Conservation (phyloP, 345 rosid species). For the Linum tenue region DNA sequence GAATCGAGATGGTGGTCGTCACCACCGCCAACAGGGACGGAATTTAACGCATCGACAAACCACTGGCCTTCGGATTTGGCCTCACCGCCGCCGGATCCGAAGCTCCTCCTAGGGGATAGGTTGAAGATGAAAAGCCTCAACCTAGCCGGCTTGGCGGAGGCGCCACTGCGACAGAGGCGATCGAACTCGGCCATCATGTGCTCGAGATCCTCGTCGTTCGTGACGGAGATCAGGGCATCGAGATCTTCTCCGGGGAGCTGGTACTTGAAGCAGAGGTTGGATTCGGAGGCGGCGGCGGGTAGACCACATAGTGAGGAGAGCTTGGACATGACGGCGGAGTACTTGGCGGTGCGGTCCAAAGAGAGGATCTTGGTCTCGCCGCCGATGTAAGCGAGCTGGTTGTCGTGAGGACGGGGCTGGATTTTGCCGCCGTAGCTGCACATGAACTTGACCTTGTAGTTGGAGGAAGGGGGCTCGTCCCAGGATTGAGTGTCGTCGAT, state of each 20-base stretch:
- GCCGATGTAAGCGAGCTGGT: conserved; percentile 44
- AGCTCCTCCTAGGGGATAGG: conserved; percentile 12
- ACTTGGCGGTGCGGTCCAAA: conserved; percentile 39
- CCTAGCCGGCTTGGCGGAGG: conserved; percentile 38
- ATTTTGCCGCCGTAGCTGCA: conserved; percentile 67
- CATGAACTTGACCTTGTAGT: conserved; percentile 43
- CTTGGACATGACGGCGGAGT: conserved; percentile 28
- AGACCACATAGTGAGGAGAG: conserved; percentile 22
- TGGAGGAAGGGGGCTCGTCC: conserved; percentile 30
- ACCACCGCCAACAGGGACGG: conserved; percentile 20
- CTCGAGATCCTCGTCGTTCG: conserved; percentile 58
- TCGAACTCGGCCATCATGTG: conserved; percentile 63
- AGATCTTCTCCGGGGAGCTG: conserved; percentile 70
- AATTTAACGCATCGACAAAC: conserved; percentile 51
- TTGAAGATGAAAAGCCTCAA: conserved; percentile 46
- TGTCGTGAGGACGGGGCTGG: conserved; percentile 51
- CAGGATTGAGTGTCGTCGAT: conserved; percentile 48
- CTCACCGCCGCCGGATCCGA: conserved; percentile 14
- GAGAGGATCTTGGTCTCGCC: conserved; percentile 60
- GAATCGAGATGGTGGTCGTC: conserved; percentile 22
- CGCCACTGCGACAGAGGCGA: conserved; percentile 24
- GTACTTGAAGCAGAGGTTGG: conserved; percentile 40
- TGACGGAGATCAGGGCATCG: conserved; percentile 53
- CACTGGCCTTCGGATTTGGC: conserved; percentile 40
- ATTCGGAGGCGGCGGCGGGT: conserved; percentile 14